Percentiles rank a stretch among this genome's conserved stretches.
Conservation (phyloP, 768 basidiomycete genomes). For the Zangia roseola region DNA sequence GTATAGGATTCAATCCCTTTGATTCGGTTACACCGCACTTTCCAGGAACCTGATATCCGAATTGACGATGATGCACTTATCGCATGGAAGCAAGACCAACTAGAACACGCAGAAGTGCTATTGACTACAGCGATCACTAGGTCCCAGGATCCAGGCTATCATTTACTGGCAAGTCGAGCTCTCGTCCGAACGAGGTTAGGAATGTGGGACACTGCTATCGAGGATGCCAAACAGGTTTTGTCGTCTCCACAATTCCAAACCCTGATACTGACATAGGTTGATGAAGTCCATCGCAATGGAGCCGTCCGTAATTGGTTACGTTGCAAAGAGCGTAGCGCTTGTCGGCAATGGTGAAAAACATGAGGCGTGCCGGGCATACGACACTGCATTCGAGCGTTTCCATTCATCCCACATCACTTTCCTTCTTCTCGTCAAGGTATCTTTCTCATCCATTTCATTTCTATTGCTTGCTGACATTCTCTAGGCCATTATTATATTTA, state of each 20-base stretch:
- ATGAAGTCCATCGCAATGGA: neutral
- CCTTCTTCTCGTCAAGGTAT: neutral
- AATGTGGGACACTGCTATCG: neutral
- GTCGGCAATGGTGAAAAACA: neutral
- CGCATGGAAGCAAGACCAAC: neutral
- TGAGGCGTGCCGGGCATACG: neutral
- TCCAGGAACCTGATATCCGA: neutral
- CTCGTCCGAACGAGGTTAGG: neutral
- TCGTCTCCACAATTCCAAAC: neutral
- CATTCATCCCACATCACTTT: neutral
- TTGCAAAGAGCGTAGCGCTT: constrained; percentile 1
- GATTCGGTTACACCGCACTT: neutral
- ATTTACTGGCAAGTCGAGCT: neutral
- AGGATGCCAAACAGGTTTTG: neutral
- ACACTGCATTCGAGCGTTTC: neutral
- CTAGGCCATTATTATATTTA: neutral
- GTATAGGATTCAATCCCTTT: neutral
- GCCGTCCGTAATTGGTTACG: neutral
- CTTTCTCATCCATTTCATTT: neutral
- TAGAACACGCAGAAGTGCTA: neutral
- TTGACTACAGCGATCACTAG: neutral
- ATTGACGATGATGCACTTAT: neutral
- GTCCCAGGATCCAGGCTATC: neutral
- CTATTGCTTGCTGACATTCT: neutral
- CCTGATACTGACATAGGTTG: neutral